Base-by-base conservation (phyloP, 306 rosid species). In the Spatholobus suberectus region DNA sequence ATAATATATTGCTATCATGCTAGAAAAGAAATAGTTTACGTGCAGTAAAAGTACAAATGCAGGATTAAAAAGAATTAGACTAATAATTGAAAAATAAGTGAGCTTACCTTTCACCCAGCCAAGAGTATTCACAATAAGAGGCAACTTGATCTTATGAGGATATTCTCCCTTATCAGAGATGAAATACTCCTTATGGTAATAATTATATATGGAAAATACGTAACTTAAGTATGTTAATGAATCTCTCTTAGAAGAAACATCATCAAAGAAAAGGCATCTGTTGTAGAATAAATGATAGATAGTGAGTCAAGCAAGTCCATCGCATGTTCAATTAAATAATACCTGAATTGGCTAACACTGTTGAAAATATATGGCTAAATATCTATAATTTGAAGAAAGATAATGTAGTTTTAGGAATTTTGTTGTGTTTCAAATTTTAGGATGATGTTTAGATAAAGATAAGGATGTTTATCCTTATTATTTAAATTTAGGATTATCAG, bases 101-200 rank as follows among this genome's bases (percentile, higher is more conserved):
- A 74, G 68, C 70, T 78, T 86, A 90, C 98, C 98, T 90, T 93
- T 94, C 77, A 94, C 97, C 98, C 98, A 94, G 32, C 98, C 97
- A 54, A 93, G 91, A 26, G 98, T 94, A 83, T 94, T 94, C 72
- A 94, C 85, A 7, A 94, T 82, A 12, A 94, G 97, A 84, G 98
- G 97, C 84, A 93, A 34, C 86, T 61, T 83, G 21, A 78, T 86
- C 87, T 77, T 85, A 15, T 63, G 35, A 71, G 78, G 74, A 59
- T 49, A 83, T 73, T 80, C 81, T 76, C 67, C 85, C 83, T 85
- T 55, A 76, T 78, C 77, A 41, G 6, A 66, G 41, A 68, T 21
- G 80, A 52, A 59, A 78, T 89, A 91, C 73, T 85, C 90, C 73
- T 68, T 88, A 71, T 5, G 79, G 69, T 90, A 92, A 89, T 89